Conservation (phyloP, 2,329 filamentous ascomycete genomes). For the Aspergillus hortae region DNA sequence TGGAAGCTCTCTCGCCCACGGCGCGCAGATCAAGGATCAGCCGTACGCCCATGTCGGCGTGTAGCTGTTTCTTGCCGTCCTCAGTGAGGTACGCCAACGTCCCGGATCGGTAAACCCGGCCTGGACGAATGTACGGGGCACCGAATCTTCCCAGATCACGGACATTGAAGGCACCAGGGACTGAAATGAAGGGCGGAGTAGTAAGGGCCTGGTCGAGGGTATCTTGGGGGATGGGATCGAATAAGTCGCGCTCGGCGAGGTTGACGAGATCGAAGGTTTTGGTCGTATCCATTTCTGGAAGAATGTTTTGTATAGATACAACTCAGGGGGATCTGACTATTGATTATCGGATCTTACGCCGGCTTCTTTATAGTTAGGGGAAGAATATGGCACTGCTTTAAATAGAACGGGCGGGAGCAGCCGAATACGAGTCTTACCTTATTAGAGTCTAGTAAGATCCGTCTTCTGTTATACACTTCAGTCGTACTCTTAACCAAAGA, state of each 20-base stretch:
- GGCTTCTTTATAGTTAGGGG: not conserved
- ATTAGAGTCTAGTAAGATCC: too few relatives aligned
- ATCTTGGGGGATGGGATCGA: not conserved
- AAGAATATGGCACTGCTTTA: too few relatives aligned
- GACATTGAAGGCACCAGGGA: conserved; percentile 26
- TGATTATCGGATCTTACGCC: not conserved
- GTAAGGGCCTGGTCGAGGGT: conserved; percentile 9
- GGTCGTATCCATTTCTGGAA: not conserved
- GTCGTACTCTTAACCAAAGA: too few relatives aligned
- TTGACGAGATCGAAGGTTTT: not conserved
- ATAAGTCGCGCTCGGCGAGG: not conserved
- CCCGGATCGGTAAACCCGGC: conserved; percentile 64
- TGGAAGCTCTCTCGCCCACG: conserved; percentile 46
- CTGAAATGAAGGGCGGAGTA: conserved; percentile 20
- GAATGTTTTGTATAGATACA: not conserved
- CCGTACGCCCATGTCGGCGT: conserved; percentile 54
- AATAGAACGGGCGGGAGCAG: too few relatives aligned
- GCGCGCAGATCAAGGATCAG: conserved; percentile 66
- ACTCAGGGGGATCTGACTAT: not conserved
- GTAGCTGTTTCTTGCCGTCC: conserved; percentile 52
- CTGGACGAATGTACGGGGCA: conserved; percentile 41
- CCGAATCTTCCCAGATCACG: conserved; percentile 22
- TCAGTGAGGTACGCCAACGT: conserved; percentile 59
- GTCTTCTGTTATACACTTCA: too few relatives aligned
- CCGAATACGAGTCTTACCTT: too few relatives aligned